phyloP scores from a whole-genome alignment of 441 rosid species.

The Gossypium lobatum region DNA sequence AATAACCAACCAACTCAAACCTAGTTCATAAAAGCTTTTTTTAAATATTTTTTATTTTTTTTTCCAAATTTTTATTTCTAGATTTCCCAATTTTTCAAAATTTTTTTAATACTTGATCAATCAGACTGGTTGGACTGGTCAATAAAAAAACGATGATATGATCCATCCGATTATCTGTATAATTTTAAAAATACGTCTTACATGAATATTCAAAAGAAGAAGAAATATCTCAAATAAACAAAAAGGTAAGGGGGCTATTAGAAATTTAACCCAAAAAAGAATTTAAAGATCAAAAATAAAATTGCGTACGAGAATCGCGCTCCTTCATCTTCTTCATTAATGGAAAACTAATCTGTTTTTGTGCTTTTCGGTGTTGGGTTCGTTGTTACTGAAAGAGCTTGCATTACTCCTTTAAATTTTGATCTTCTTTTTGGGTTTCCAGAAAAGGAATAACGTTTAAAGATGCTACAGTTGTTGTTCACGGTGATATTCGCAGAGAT shows the following conservation, averaged over 20 bases:
- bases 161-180: too few species aligned
- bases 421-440: neutral
- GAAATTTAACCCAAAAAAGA: neutral
- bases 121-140: too few species aligned
- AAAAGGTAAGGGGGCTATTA: neutral
- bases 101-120: too few species aligned
- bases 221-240: neutral
- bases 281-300: neutral
- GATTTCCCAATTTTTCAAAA: too few species aligned
- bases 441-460: neutral
- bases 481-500: slow-evolving; percentile 37
- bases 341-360: neutral
- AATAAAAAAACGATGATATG: too few species aligned
- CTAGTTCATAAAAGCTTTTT: too few species aligned
- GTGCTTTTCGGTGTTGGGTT: neutral
- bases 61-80: too few species aligned
- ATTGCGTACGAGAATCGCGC: neutral
- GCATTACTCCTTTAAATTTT: neutral
- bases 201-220: too few species aligned
- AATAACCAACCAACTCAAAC: too few species aligned
- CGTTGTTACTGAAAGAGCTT: neutral
- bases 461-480: slow-evolving; percentile 52
- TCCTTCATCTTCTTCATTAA: neutral
- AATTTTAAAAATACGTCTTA: too few species aligned
- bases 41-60: too few species aligned